Evolutionary conservation across 208 protist species (phyloP).

Genomic region (Wallacemonas sp.): DNA sequence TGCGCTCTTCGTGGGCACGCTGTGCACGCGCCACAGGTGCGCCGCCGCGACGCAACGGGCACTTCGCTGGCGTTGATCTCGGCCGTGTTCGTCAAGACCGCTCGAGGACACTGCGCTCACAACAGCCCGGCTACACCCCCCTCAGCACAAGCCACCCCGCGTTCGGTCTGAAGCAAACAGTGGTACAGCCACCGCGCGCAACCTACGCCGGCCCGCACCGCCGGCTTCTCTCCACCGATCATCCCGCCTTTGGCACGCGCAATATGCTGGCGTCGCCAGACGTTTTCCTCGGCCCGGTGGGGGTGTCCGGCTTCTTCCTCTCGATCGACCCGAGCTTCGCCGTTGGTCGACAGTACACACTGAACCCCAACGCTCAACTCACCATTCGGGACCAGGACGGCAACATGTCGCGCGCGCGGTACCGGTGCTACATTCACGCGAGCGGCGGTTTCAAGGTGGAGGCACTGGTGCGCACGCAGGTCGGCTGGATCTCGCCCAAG

Average conservation of each 20-base stretch:
- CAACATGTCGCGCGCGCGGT: constrained; percentile 74
- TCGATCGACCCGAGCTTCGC: constrained; percentile 75
- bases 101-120: constrained; percentile 25
- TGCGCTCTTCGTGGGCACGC: background rate
- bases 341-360: constrained; percentile 44
- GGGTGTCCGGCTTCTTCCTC: constrained; percentile 82
- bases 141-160: constrained; percentile 66
- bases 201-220: background rate
- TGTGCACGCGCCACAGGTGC: background rate
- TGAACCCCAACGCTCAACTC: constrained; percentile 87
- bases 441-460: constrained; percentile 70
- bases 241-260: constrained; percentile 70
- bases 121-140: constrained; percentile 33
- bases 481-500: constrained; percentile 87
- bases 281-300: constrained; percentile 64
- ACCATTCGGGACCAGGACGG: constrained; percentile 70
- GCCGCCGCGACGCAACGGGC: background rate
- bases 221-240: constrained; percentile 61
- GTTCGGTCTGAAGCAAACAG: constrained; percentile 72
- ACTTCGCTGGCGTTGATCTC: constrained; percentile 35
- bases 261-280: constrained; percentile 45
- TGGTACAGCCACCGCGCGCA: constrained; percentile 23
- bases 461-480: constrained; percentile 72
- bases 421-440: constrained; percentile 70
- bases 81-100: constrained; percentile 21